These are phyloP conservation scores for Darksidea phi DNA, from an alignment of 495 filamentous ascomycete species.

Conservation along the genomic window DNA sequence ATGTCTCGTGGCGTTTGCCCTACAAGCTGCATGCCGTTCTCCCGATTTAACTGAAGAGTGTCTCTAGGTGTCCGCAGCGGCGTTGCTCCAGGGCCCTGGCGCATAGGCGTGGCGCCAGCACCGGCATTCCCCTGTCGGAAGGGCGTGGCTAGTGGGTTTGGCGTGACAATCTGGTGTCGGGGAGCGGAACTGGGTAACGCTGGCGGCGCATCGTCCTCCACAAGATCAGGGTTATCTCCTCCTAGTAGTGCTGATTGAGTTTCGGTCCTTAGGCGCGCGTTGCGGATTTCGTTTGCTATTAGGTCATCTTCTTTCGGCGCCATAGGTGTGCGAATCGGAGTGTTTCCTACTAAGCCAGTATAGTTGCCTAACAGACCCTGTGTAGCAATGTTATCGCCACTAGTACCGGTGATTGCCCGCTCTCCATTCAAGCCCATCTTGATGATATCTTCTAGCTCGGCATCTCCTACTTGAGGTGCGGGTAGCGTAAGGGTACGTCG, in stretches of 20 bases:
- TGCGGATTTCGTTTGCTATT: conserved; percentile 93
- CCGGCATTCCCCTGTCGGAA: conserved; percentile 64
- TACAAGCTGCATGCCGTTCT: conserved; percentile 63
- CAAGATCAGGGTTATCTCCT: conserved; percentile 87
- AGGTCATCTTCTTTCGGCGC: conserved; percentile 90
- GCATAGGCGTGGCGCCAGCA: conserved; percentile 69
- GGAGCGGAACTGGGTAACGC: conserved; percentile 83
- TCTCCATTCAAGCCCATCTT: conserved; percentile 98
- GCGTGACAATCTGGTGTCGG: conserved; percentile 77
- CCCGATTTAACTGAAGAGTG: conserved; percentile 78
- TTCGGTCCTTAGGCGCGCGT: conserved; percentile 88
- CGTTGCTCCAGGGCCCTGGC: conserved; percentile 68
- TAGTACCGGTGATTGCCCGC: conserved; percentile 72
- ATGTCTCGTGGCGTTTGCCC: conserved; percentile 77
- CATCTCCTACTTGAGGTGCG: conserved; percentile 84
- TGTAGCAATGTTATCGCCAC: conserved; percentile 81
- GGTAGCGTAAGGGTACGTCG: conserved; percentile 76
- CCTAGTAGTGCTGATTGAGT: conserved; percentile 94
- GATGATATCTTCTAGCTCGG: conserved; percentile 94
- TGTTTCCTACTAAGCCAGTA: conserved; percentile 70
- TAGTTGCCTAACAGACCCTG: conserved; percentile 85
- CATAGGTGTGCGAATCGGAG: conserved; percentile 87
- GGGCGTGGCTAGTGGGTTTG: conserved; percentile 93
- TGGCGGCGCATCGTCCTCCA: conserved; percentile 77
- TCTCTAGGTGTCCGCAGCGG: conserved; percentile 91